These are phyloP conservation scores for Polygonum maritimum DNA, from an alignment of 148 eudicot species.

Conservation along the genomic window DNA sequence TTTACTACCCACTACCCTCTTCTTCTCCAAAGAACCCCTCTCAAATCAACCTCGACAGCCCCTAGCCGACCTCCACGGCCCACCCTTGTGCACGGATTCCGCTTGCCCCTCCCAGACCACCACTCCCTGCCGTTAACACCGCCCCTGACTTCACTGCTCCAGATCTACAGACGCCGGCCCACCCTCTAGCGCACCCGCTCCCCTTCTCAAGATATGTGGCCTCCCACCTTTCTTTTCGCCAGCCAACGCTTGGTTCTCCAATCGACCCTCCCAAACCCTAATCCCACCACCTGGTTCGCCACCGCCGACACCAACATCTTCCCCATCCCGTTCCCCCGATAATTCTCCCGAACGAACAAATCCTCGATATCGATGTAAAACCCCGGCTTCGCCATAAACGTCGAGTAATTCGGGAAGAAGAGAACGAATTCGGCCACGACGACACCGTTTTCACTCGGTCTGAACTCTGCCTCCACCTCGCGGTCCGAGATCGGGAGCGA, in stretches of 20 bases:
- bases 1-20: too few relatives aligned
- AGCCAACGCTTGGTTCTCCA: conserved; percentile 20
- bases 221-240: too few relatives aligned
- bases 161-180: too few relatives aligned
- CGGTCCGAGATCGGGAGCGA: conserved; percentile 32
- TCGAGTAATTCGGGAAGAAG: conserved; percentile 72
- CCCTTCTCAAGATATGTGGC: too few relatives aligned
- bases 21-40: too few relatives aligned
- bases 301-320: conserved; percentile 56
- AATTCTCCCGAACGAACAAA: conserved; percentile 70
- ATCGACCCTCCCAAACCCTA: conserved; percentile 74
- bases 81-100: too few relatives aligned
- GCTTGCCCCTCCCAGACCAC: too few relatives aligned
- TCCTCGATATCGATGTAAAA: conserved; percentile 49
- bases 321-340: conserved; percentile 63
- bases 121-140: too few relatives aligned
- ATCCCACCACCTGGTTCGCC: conserved; percentile 51
- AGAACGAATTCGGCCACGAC: conserved; percentile 53
- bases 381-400: conserved; percentile 74
- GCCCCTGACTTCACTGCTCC: too few relatives aligned
- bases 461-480: conserved; percentile 18
- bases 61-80: too few relatives aligned
- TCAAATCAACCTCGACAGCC: too few relatives aligned
- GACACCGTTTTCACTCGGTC: conserved; percentile 14
- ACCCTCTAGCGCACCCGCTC: too few relatives aligned